phyloP scores from a whole-genome alignment of 345 rosid species.

The Pistacia vera region DNA sequence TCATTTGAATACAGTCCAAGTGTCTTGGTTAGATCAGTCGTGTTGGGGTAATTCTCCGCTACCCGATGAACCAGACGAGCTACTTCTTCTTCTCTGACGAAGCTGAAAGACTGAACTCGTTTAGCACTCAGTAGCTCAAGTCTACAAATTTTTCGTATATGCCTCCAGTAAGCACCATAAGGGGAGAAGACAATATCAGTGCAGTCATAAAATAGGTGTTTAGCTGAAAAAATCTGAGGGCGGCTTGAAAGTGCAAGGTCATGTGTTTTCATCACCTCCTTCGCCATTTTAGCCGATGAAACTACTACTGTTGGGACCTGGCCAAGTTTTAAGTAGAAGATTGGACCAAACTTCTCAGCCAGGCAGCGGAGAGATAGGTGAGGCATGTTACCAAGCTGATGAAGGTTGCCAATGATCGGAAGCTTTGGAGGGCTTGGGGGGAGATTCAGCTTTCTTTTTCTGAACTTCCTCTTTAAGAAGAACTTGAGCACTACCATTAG shows the following conservation, averaged over 20 bases:
- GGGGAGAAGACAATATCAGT: conserved; percentile 43
- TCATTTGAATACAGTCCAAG: conserved; percentile 36
- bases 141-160: conserved; percentile 40
- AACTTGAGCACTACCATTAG: conserved; percentile 17
- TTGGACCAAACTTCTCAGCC: conserved; percentile 35
- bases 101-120: conserved; percentile 38
- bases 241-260: conserved; percentile 43
- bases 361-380: conserved; percentile 40
- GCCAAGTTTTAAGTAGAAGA: conserved; percentile 48
- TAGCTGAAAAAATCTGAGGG: conserved; percentile 42
- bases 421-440: conserved; percentile 50
- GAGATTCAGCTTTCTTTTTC: conserved; percentile 34
- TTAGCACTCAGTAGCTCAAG: conserved; percentile 42
- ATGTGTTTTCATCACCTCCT: conserved; percentile 45
- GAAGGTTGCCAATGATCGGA: conserved; percentile 55
- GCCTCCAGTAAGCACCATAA: conserved; percentile 45
- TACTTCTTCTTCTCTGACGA: conserved; percentile 44
- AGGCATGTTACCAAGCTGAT: conserved; percentile 38
- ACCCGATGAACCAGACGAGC: conserved; percentile 36
- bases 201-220: conserved; percentile 37
- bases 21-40: conserved; percentile 30
- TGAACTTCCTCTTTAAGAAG: conserved; percentile 16
- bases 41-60: conserved; percentile 22
- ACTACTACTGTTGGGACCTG: conserved; percentile 46
- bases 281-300: conserved; percentile 45